Conservation (phyloP, 768 basidiomycete species). For the Gymnopilus junonius region DNA sequence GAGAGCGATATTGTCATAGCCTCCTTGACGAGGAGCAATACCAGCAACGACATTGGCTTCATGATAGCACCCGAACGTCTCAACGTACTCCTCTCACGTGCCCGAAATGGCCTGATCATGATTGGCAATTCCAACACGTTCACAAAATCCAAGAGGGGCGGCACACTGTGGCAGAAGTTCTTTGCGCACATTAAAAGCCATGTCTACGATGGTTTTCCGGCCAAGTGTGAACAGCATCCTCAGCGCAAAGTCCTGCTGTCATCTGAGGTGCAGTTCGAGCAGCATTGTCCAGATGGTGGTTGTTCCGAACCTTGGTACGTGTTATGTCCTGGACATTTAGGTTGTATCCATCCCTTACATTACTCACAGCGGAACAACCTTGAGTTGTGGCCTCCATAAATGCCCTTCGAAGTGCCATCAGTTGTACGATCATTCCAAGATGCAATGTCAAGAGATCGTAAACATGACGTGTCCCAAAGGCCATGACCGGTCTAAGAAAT, state of each 20-base stretch:
- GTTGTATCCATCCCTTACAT: not conserved
- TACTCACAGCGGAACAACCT: conserved; percentile 43
- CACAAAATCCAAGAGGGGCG: conserved; percentile 46
- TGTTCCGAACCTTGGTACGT: conserved; percentile 63
- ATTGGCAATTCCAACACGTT: conserved; percentile 70
- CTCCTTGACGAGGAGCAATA: conserved; percentile 65
- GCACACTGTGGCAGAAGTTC: conserved; percentile 54
- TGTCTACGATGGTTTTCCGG: conserved; percentile 61
- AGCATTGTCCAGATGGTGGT: conserved; percentile 62
- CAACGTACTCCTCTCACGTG: conserved; percentile 73
- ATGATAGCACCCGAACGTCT: conserved; percentile 73
- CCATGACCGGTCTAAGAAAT: conserved; percentile 50
- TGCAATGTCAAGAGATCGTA: conserved; percentile 47
- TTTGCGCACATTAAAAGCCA: conserved; percentile 44
- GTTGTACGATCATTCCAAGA: conserved; percentile 55
- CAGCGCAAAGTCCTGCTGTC: conserved; percentile 40
- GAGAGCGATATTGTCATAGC: conserved; percentile 72
- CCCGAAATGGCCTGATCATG: conserved; percentile 66
- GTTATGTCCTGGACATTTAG: not conserved
- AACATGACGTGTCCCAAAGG: conserved; percentile 43
- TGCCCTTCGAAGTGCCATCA: conserved; percentile 70
- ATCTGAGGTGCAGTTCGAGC: conserved; percentile 52
- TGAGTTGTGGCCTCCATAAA: conserved; percentile 55
- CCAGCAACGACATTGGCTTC: conserved; percentile 63
- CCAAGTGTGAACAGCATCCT: conserved; percentile 61